These are phyloP conservation scores for Alternaria atra DNA, from an alignment of 2,329 filamentous ascomycete species.

Conservation along the genomic window DNA sequence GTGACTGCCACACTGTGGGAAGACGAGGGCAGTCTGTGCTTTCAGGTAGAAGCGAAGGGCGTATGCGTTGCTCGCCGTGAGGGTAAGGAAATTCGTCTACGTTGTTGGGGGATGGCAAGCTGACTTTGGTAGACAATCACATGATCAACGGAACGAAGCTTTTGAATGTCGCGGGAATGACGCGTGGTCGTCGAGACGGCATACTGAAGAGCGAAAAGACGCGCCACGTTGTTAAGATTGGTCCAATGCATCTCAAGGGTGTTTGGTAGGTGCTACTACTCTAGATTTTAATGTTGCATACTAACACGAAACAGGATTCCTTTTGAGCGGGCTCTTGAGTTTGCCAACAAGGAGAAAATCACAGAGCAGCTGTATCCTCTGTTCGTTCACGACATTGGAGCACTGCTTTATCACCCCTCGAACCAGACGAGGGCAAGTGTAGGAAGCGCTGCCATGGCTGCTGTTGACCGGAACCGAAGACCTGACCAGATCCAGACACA, in stretches of 20 bases:
- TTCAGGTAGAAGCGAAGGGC: slow-evolving; percentile 94
- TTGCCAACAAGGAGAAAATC: slow-evolving; percentile 99
- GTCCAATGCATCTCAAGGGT: slow-evolving; percentile 98
- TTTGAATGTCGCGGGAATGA: slow-evolving; percentile 98
- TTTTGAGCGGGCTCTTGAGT: slow-evolving; percentile 95
- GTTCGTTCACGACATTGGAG: slow-evolving; percentile 97
- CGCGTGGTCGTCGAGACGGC: slow-evolving; percentile 89
- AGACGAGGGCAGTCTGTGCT: slow-evolving; percentile 96
- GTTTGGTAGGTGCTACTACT: slow-evolving; percentile 36
- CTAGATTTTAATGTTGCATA: neutral
- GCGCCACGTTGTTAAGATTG: slow-evolving; percentile 97
- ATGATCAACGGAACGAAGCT: slow-evolving; percentile 99
- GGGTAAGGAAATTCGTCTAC: slow-evolving; percentile 62
- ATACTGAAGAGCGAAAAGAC: slow-evolving; percentile 98
- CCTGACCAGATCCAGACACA: slow-evolving; percentile 53
- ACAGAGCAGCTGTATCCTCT: slow-evolving; percentile 93
- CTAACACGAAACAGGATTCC: slow-evolving; percentile 76
- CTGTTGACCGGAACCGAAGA: slow-evolving; percentile 67
- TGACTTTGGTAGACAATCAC: slow-evolving; percentile 76
- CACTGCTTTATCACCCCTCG: slow-evolving; percentile 89
- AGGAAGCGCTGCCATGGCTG: slow-evolving; percentile 76
- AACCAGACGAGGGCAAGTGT: slow-evolving; percentile 84
- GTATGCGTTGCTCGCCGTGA: slow-evolving; percentile 95
- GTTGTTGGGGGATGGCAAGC: neutral
- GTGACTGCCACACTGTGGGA: slow-evolving; percentile 98